Evolutionary conservation across 1,284 basidiomycete species (phyloP).

Genomic region (Tilletia caries): DNA sequence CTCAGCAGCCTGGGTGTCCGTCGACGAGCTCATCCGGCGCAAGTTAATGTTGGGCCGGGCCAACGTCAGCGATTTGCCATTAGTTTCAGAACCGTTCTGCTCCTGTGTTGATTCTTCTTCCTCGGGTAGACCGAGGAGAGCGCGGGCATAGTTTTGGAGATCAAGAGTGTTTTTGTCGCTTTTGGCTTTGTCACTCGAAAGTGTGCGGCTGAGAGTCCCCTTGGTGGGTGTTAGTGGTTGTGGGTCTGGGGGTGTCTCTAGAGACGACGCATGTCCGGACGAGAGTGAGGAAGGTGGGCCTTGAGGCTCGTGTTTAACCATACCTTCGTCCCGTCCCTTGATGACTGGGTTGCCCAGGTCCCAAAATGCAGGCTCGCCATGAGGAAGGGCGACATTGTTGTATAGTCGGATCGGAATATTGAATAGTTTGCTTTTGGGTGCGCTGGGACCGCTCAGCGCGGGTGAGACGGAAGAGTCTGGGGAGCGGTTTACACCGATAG

Average conservation of each 20-base stretch:
- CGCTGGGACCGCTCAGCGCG: not conserved
- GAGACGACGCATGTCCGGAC: not conserved
- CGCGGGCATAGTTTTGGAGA: constrained; percentile 8
- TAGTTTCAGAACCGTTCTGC: not conserved
- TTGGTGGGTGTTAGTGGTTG: not conserved
- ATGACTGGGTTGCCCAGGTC: constrained; percentile 57
- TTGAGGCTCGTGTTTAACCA: not conserved
- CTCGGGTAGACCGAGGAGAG: constrained; percentile 5
- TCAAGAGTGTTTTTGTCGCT: not conserved
- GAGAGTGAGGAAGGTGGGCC: not conserved
- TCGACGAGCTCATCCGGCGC: not conserved
- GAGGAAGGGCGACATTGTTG: constrained; percentile 64
- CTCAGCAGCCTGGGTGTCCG: not conserved
- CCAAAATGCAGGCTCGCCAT: constrained; percentile 54
- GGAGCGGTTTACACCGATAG: constrained; percentile 74
- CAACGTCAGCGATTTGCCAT: not conserved
- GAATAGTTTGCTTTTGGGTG: constrained; percentile 68
- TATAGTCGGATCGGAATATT: constrained; percentile 82
- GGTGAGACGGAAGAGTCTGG: constrained; percentile 19
- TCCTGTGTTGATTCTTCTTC: not conserved
- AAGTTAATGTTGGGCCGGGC: not conserved
- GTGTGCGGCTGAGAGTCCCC: not conserved
- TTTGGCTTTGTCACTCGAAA: not conserved
- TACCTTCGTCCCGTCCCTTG: constrained; percentile 47
- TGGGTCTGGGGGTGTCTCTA: not conserved